These are phyloP conservation scores for Ampelocalamus luodianensis DNA, from an alignment of 176 grass and related monocot genomes.

Conservation along the genomic window DNA sequence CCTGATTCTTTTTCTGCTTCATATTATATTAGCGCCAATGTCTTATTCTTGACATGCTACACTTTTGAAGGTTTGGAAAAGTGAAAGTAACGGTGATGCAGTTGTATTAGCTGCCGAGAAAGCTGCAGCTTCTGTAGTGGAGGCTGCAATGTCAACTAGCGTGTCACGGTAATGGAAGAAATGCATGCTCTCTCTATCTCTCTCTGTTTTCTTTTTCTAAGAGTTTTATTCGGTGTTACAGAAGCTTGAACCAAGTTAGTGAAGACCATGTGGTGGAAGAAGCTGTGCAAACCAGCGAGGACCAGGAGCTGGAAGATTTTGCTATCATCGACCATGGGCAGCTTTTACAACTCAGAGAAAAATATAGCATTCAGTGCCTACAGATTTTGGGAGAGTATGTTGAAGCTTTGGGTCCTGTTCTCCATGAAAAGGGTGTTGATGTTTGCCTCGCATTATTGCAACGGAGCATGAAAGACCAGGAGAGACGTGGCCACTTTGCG, in stretches of 20 bases:
- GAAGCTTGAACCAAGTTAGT: conserved; percentile 55
- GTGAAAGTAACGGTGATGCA: conserved; percentile 66
- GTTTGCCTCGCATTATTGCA: conserved; percentile 88
- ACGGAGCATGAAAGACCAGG: conserved; percentile 67
- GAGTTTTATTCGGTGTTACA: conserved; percentile 29
- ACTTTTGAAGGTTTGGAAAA: conserved; percentile 81
- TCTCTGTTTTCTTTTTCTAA: conserved; percentile 7
- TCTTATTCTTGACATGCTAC: background rate
- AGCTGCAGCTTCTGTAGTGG: conserved; percentile 84
- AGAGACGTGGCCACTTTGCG: conserved; percentile 47
- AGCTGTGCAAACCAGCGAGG: conserved; percentile 55
- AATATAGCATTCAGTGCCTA: conserved; percentile 93
- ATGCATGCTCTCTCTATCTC: background rate
- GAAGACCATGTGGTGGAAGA: conserved; percentile 49
- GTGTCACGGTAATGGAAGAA: conserved; percentile 71
- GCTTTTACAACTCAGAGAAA: conserved; percentile 75
- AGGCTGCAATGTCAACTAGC: conserved; percentile 87
- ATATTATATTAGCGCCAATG: conserved; percentile 3
- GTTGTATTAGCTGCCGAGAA: conserved; percentile 71
- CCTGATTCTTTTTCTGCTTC: conserved; percentile 25
- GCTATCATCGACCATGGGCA: conserved; percentile 66
- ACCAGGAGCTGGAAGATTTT: conserved; percentile 76
- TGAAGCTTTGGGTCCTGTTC: conserved; percentile 95
- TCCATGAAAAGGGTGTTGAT: conserved; percentile 98
- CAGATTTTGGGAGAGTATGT: conserved; percentile 91